Evolutionary conservation across 371 early-diverging fungal genomes (phyloP), one percentile per base, ranked within the genome.

Genomic region (Mortierella sp.): DNA sequence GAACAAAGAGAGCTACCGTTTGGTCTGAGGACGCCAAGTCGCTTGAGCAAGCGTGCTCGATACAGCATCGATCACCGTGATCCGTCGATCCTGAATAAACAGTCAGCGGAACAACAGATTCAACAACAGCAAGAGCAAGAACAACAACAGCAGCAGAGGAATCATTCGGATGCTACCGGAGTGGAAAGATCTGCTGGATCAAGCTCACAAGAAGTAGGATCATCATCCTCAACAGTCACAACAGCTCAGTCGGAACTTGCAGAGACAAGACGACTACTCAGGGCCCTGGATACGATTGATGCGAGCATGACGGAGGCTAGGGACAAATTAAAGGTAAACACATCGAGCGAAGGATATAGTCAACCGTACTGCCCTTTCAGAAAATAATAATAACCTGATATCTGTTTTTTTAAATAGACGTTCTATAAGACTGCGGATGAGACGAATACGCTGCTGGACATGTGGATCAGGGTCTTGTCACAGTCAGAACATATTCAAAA

Each of bases 401-500:
- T 26, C 23, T 19, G 30, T 37, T 9, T 4, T 42, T 23, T 8
- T 24, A 15, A 42, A 39, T 47, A 72, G 73, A 67, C 56, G 8
- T 75, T 75, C 19, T 67, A 64, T 60, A 75, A 75, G 32, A 68
- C 75, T 9, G 75, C 69, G 4, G 75, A 75, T 32, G 75, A 68
- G 50, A 68, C 75, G n/a, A 75, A 75, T 39, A 59, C 75, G 32
- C 39, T 75, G 48, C 32, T 75, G 64, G 75, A 75, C 17, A 75
- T 75, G 75, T 75, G 75, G 75, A 64, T 75, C 19, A 60, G 68
- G 2, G 69, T 75, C 2, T 32, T 75, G 5, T 63, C 75, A 15
- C 75, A 75, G n/a, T 39, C 75, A 15, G 75, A 75, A 34, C 69
- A 75, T 19, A 67, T 63, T 0, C 62, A 62, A 15, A 58, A 59